Percentiles rank a stretch among this genome's conserved stretches.
Conservation (phyloP, 148 eudicot species). For the Camellia granthamiana region DNA sequence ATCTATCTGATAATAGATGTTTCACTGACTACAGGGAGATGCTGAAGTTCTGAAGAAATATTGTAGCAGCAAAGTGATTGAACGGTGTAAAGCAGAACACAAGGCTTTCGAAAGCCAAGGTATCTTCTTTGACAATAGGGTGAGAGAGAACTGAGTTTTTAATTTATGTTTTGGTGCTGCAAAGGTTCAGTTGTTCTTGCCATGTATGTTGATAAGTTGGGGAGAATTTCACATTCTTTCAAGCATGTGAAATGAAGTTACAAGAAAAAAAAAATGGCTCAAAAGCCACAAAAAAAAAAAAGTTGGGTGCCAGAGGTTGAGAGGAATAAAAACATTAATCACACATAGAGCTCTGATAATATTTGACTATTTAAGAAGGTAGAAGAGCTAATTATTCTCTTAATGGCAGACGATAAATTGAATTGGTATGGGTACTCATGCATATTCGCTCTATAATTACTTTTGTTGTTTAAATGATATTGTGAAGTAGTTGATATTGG, state of each 20-base stretch:
- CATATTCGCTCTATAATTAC: no score
- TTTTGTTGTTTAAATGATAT: no score
- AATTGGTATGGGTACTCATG: no score
- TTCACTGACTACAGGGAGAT: slow-evolving; percentile 53
- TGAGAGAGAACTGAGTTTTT: slow-evolving; percentile 22
- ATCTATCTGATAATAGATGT: slow-evolving; percentile 1
- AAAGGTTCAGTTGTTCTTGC: neutral
- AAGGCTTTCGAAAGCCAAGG: slow-evolving; percentile 59
- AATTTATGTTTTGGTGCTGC: neutral
- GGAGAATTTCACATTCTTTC: neutral
- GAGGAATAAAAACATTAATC: no score
- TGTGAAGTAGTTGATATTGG: no score
- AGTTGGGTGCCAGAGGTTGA: neutral
- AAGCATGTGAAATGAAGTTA: neutral
- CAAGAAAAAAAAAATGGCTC: no score
- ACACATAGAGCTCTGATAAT: no score
- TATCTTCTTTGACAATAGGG: slow-evolving; percentile 82
- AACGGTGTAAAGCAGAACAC: slow-evolving; percentile 84
- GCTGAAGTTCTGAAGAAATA: slow-evolving; percentile 52
- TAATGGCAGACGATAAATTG: no score
- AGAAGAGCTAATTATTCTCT: no score
- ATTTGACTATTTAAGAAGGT: no score
- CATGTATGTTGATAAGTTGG: neutral
- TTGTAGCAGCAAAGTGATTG: slow-evolving; percentile 68
- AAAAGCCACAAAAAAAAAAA: neutral